phyloP scores from a whole-genome alignment of 495 filamentous ascomycete genomes.

The Penicillium cosmopolitanum region DNA sequence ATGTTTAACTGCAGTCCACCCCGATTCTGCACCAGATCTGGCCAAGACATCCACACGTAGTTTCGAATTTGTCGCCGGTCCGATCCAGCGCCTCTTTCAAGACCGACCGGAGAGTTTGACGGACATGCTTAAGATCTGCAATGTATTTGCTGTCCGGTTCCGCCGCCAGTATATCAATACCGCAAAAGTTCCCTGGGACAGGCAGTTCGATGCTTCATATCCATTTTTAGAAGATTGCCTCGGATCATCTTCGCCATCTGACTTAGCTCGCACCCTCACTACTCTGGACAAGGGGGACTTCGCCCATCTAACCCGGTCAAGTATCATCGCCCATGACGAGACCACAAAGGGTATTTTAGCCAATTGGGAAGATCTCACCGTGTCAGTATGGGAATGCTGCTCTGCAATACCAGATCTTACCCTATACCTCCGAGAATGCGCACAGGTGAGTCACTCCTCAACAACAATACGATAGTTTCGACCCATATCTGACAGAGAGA shows the following conservation, averaged over 20 bases:
- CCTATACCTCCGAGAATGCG: conserved; percentile 38
- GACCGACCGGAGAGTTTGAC: conserved; percentile 35
- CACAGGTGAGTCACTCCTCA: conserved; percentile 30
- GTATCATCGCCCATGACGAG: conserved; percentile 25
- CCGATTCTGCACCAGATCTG: conserved; percentile 18
- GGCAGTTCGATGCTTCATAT: conserved; percentile 34
- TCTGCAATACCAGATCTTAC: conserved; percentile 40
- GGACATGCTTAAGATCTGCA: conserved; percentile 40
- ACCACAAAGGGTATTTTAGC: conserved; percentile 22
- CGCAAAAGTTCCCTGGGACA: conserved; percentile 39
- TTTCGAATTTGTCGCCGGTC: conserved; percentile 45
- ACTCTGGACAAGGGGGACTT: conserved; percentile 36
- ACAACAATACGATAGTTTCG: background rate
- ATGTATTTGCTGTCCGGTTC: conserved; percentile 40
- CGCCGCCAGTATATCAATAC: conserved; percentile 40
- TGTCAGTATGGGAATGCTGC: conserved; percentile 47
- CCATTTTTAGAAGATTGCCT: conserved; percentile 41
- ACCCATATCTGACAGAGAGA: background rate
- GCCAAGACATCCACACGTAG: conserved; percentile 19
- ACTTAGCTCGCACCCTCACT: conserved; percentile 37
- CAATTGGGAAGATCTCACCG: conserved; percentile 37
- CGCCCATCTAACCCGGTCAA: conserved; percentile 26
- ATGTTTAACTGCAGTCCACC: conserved; percentile 30
- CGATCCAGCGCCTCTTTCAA: conserved; percentile 43
- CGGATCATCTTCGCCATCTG: conserved; percentile 31